Evolutionary conservation across 345 rosid genomes (phyloP), one percentile per base, ranked within the genome.

Genomic region (Carallia pectinifolia): DNA sequence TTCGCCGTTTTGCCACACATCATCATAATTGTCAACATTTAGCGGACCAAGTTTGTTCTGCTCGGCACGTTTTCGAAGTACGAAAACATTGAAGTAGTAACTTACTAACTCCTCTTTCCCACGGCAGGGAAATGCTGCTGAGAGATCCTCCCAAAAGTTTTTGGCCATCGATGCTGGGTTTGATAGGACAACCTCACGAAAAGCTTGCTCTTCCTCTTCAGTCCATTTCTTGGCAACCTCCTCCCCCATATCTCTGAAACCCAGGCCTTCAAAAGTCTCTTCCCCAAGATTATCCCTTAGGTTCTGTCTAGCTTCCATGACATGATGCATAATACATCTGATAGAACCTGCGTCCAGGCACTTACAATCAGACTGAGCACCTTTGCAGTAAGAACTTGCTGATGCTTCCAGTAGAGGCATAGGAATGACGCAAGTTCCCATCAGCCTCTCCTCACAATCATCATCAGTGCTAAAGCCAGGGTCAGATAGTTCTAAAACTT

Each of bases 201-300:
- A 91, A 30, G 79, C 58, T 12, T 79, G 75, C 63, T 86, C 88
- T 71, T 87, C 97, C 62, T 83, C 87, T 40, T 81, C 83, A 31
- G 75, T 84, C 97, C 95, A 91, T 64, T 73, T 80, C 53, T 44
- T 54, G 23, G 85, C 75, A 64, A 89, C 85, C 53, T 76, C 87
- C 74, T 89, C 95, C 69, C 95, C 97, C 90, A 91, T 89, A 34
- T 89, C 90, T 71, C 63, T 66, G 55, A 88, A 87, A 4, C 97
- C 88, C 69, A 88, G 73, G 60, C 81, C 77, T 58, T 61, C 71
- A 61, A 87, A 87, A 34, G 56, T 78, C 65, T 87, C 93, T 37
- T 68, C 71, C 61, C 97, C 97, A 71, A 86, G 64, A 34, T 73
- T 60, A 64, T 74, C 74, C 65, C 73, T 40, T 39, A 85, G 76